phyloP scores from a whole-genome alignment of 1,284 basidiomycete species.

The Trichosporon ovoides region DNA sequence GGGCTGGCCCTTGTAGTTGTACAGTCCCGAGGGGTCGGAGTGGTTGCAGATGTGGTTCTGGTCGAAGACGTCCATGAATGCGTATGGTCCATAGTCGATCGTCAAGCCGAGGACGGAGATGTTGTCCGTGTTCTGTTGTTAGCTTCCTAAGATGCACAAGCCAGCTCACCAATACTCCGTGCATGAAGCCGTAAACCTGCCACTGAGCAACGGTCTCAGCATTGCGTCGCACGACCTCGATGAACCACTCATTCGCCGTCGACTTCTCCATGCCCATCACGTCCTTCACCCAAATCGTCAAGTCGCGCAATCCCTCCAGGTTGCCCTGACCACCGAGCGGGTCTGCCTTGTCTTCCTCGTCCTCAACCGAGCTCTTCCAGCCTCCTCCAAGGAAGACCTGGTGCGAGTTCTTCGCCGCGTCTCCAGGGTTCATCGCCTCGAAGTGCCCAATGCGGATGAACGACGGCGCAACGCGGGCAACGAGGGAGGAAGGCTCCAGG shows the following conservation, averaged over 20 bases:
- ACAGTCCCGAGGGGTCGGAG: constrained; percentile 76
- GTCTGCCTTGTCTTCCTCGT: constrained; percentile 18
- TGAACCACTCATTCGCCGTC: constrained; percentile 67
- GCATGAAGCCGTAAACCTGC: constrained; percentile 87
- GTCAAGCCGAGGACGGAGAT: constrained; percentile 82
- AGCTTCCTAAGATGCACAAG: neutral
- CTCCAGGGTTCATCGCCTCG: constrained; percentile 73
- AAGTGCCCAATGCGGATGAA: constrained; percentile 92
- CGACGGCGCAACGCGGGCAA: constrained; percentile 77
- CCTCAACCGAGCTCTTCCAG: constrained; percentile 53
- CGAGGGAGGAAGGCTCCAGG: constrained; percentile 68
- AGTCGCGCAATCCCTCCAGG: constrained; percentile 63
- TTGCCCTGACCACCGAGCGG: constrained; percentile 55
- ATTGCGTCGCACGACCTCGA: constrained; percentile 74
- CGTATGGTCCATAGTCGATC: constrained; percentile 90
- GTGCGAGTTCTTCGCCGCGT: constrained; percentile 42
- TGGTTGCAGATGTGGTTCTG: constrained; percentile 87
- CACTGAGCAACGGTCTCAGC: constrained; percentile 86
- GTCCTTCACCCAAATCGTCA: constrained; percentile 67
- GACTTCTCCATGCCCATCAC: constrained; percentile 50
- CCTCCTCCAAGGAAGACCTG: constrained; percentile 55
- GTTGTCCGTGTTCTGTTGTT: constrained; percentile 73
- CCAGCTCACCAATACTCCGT: constrained; percentile 60
- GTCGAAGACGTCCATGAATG: constrained; percentile 91
- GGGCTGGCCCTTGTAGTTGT: constrained; percentile 62